Base-by-base conservation (phyloP, 306 rosid species). In the Cicer judaicum region DNA sequence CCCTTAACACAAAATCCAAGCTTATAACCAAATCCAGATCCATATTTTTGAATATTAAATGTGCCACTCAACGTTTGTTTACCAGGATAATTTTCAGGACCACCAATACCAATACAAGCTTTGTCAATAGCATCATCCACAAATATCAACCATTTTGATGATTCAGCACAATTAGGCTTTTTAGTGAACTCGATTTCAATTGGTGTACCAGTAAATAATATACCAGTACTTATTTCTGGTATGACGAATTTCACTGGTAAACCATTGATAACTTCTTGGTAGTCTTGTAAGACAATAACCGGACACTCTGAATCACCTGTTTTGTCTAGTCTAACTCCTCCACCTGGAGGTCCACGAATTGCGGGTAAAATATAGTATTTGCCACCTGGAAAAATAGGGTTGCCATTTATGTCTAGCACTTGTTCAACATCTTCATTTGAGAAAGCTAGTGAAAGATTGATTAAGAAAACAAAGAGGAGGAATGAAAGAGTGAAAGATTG, bases 61-160 rank as follows among this genome's bases (percentile, higher is more conserved):
- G 7, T 14, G 0, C 74, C 74, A 10, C 12, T 52, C 14, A 70
- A 6, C 36, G 38, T 50, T 3, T 70, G 36, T 2, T 29, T 16
- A 3, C 62, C 62, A 29, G 15, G 47, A 2, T 70, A 52, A 13
- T 70, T 52, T 16, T 88, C 91, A 8, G 91, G 82, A 50, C 93
- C 93, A 41, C 95, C 93, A 50, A 70, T 70, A 34, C 72, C 72
- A 12, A 68, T 19, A 46, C 72, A 68, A 9, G 15, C 55, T 44
- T 66, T 66, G 0, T 12, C 1, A 24, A 66, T 44, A 10, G 11
- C 40, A 66, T 66, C 11, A 0, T 66, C 71, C 1, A 66, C 71
- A 19, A 66, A 66, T 15, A 66, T 34, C 11, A 69, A 36, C 74
- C 74, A 69, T 14, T 50, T 69, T 1, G 36, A 14, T 5, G 74